These are phyloP conservation scores for Kuraishia piskuri DNA, from an alignment of 805 yeast genomes.

Conservation along the genomic window DNA sequence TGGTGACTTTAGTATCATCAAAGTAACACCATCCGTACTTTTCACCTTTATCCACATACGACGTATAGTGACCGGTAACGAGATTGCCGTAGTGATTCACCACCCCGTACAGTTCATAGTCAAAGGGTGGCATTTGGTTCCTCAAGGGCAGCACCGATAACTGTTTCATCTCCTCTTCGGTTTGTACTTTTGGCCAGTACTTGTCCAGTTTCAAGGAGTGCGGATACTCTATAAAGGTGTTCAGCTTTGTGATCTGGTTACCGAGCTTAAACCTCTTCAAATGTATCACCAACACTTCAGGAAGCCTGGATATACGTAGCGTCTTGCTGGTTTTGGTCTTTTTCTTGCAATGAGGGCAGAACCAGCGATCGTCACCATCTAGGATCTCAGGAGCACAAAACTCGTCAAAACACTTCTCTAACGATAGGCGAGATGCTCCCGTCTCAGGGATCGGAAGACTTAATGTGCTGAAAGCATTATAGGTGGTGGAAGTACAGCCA, in stretches of 20 bases:
- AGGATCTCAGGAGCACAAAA: conserved; percentile 69
- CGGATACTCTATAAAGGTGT: conserved; percentile 64
- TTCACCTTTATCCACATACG: conserved; percentile 60
- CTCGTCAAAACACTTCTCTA: conserved; percentile 66
- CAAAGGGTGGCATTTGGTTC: conserved; percentile 75
- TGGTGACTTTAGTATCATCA: conserved; percentile 68
- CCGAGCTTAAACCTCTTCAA: conserved; percentile 69
- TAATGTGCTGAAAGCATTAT: conserved; percentile 71
- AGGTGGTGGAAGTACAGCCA: conserved; percentile 73
- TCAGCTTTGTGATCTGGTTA: conserved; percentile 45
- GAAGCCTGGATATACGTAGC: conserved; percentile 67
- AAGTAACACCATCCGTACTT: conserved; percentile 68
- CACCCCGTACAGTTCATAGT: conserved; percentile 69
- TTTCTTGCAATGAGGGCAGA: conserved; percentile 65
- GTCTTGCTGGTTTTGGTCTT: conserved; percentile 60
- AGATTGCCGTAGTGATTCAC: conserved; percentile 80
- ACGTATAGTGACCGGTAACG: conserved; percentile 83
- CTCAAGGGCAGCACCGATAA: conserved; percentile 47
- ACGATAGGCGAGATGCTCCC: conserved; percentile 16
- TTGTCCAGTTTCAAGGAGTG: conserved; percentile 43
- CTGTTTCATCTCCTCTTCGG: conserved; percentile 33
- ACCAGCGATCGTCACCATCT: conserved; percentile 78
- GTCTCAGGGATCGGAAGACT: conserved; percentile 70
- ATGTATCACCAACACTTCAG: conserved; percentile 73
- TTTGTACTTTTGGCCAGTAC: conserved; percentile 57